These are phyloP conservation scores for Aurantiochytrium sp. DNA, from an alignment of 108 stramenopile genomes.

Conservation along the genomic window DNA sequence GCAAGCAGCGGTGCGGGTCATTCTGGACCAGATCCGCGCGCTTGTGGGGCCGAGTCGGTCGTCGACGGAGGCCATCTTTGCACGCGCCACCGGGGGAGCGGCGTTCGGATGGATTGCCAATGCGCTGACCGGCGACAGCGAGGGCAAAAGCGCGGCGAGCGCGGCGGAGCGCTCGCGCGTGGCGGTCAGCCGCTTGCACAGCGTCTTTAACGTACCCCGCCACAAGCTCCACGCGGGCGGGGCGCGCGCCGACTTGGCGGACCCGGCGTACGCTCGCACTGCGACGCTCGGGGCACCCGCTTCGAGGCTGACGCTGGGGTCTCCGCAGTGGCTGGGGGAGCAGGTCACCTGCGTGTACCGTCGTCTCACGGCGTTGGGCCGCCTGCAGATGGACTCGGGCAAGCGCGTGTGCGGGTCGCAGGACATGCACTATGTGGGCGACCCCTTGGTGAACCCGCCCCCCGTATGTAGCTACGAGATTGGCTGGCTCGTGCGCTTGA, in stretches of 20 bases:
- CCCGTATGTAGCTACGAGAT: slow-evolving; percentile 9
- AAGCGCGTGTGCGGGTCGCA: background rate
- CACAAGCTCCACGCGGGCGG: background rate
- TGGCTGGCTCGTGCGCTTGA: background rate
- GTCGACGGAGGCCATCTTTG: too few relatives aligned
- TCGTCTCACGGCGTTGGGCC: background rate
- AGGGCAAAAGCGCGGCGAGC: background rate
- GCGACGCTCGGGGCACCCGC: background rate
- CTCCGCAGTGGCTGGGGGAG: background rate
- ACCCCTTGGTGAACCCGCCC: slow-evolving; percentile 9
- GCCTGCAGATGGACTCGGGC: slow-evolving; percentile 3
- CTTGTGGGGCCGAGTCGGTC: background rate
- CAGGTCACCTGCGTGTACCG: background rate
- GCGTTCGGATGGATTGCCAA: background rate
- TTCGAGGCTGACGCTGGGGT: background rate
- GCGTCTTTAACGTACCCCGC: background rate
- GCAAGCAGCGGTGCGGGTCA: background rate
- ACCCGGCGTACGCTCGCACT: background rate
- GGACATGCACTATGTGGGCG: background rate
- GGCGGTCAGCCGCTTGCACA: background rate
- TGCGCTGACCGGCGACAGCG: background rate
- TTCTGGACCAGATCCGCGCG: background rate
- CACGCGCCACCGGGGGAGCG: too few relatives aligned
- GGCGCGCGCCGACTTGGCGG: background rate
- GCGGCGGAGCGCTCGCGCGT: background rate